These are phyloP conservation scores for Skeletonema costatum DNA, from an alignment of 108 stramenopile species.

Conservation along the genomic window DNA sequence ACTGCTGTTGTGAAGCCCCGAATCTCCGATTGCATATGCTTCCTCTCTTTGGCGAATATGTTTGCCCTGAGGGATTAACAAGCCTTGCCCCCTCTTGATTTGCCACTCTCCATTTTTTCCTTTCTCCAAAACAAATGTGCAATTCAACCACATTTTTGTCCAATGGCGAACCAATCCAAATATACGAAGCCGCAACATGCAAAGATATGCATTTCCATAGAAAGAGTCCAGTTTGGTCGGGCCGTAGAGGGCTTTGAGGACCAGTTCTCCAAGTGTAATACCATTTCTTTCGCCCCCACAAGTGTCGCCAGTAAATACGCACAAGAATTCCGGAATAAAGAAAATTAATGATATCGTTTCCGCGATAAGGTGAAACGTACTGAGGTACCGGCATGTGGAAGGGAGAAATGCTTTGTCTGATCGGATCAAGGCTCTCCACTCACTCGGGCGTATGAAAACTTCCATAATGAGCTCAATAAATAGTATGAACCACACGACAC, in stretches of 20 bases:
- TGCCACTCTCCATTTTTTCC: slow-evolving; percentile 41
- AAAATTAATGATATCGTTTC: slow-evolving; percentile 71
- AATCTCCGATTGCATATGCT: slow-evolving; percentile 20
- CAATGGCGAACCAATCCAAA: slow-evolving; percentile 86
- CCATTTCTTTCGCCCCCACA: slow-evolving; percentile 21
- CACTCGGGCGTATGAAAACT: slow-evolving; percentile 67
- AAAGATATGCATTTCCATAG: slow-evolving; percentile 51
- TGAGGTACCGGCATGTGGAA: slow-evolving; percentile 68
- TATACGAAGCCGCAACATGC: slow-evolving; percentile 59
- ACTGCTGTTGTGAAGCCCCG: background rate
- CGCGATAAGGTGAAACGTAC: slow-evolving; percentile 62
- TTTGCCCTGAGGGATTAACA: slow-evolving; percentile 30
- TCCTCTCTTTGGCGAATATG: slow-evolving; percentile 20
- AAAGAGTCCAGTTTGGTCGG: slow-evolving; percentile 45
- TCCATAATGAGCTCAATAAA: slow-evolving; percentile 78
- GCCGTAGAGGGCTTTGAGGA: slow-evolving; percentile 37
- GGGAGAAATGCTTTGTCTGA: slow-evolving; percentile 80
- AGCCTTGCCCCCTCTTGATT: slow-evolving; percentile 31
- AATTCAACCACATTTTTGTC: slow-evolving; percentile 78
- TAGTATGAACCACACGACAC: slow-evolving; percentile 70
- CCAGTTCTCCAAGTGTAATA: slow-evolving; percentile 24
- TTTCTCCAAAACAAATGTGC: slow-evolving; percentile 49
- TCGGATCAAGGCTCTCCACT: slow-evolving; percentile 57
- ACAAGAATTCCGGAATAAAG: slow-evolving; percentile 71
- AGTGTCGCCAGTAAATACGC: slow-evolving; percentile 40